Base-by-base conservation (phyloP, 192 early-diverging fungal species). In the Rhizoclosmatium globosum region DNA sequence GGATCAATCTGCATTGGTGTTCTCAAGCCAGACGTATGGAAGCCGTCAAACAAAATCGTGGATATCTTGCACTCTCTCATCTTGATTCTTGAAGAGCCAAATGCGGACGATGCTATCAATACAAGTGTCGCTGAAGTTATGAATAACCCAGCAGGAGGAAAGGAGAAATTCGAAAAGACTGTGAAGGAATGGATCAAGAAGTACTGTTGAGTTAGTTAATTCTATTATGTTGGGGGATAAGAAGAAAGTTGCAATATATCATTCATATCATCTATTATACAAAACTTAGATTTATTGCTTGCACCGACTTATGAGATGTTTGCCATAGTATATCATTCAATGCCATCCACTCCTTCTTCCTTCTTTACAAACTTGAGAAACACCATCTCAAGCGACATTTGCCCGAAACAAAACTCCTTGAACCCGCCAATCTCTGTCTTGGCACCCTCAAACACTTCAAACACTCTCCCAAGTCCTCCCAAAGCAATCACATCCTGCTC, bases 21-120 rank as follows among this genome's bases (percentile, higher is more conserved):
- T 47, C 78, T 95, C 43, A 95, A 95, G 79, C 84, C 86, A 3
- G 94, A 95, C 70, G 92, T 91, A 11, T 95, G 94, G 94, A 95
- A 95, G 74, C 94, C 94, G 48, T 87, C 93, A 39, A 94, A 93
- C 39, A 91, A 91, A 64, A 75, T 94, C 11, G 70, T 68, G 39
- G 90, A 93, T 81, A 92, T 96, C 2, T 83, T 96, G 59, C 53
- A 82, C 43, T 82, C 93, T 3, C 81, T 96, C 41, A 83, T 87
- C 0, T 68, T 84, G 70, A 85, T 96, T 6, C 77, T 96, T 17
- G 89, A 91, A 61, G 72, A 91, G 50, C 95, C 95, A 46, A 94
- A 94, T 78, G 92, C 94, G 0, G 95, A 94, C 47, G 95, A 96
- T 83, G 90, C 95, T 9, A 86, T 96, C 74, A 90, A 93, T 59